Percentiles rank a stretch among this genome's conserved stretches.
phyloP scores from a whole-genome alignment of 23 red algal species.

The Gracilaria gracilis region DNA sequence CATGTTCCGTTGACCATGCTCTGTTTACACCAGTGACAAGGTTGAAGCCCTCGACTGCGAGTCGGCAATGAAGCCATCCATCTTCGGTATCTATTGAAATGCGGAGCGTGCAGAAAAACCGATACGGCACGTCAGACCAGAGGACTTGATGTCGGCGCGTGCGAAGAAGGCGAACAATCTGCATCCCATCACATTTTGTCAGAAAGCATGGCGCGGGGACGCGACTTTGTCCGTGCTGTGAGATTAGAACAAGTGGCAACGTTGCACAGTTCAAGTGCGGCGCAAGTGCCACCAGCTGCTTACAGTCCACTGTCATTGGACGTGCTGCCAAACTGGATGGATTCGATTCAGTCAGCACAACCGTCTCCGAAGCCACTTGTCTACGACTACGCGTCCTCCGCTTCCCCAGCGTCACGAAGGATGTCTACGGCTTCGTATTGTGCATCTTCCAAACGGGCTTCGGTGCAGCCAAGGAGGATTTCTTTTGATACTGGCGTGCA shows the following conservation, averaged over 20 bases:
- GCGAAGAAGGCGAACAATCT: no score
- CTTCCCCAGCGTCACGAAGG: constrained; percentile 43
- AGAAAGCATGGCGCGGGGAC: no score
- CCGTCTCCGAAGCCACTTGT: constrained; percentile 15
- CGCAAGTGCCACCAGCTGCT: neutral
- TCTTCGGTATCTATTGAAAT: no score
- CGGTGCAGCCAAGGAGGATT: neutral
- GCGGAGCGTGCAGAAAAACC: neutral
- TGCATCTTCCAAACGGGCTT: constrained; percentile 5
- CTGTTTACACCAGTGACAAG: neutral
- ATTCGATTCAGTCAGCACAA: neutral
- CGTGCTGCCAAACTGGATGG: neutral
- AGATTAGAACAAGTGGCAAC: neutral
- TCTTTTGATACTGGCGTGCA: constrained; percentile 39
- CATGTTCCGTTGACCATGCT: neutral
- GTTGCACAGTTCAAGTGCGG: neutral
- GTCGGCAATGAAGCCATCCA: no score
- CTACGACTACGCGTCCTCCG: constrained; percentile 35
- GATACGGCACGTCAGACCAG: no score
- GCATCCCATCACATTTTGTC: no score
- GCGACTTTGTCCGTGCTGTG: no score
- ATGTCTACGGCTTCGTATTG: constrained; percentile 27
- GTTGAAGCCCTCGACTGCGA: neutral
- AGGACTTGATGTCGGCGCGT: no score
- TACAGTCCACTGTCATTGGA: neutral